Percentiles rank a stretch among this genome's conserved stretches.
These are phyloP conservation scores for Pseudocercospora cruenta DNA, from an alignment of 2,329 filamentous ascomycete species.

Conservation along the genomic window DNA sequence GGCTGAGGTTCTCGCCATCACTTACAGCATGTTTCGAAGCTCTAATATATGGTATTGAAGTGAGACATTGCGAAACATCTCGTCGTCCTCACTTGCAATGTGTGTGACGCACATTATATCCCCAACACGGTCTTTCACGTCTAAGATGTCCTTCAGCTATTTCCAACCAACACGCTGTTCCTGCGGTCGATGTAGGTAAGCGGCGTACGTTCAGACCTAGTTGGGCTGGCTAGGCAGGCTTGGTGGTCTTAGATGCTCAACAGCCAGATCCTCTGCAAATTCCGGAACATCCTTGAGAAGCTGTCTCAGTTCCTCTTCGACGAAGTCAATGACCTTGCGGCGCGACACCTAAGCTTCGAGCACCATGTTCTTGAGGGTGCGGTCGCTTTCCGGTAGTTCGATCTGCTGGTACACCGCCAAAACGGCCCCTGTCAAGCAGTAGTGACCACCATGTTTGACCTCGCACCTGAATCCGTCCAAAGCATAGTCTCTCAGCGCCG, in stretches of 20 bases:
- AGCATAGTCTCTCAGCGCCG: not conserved
- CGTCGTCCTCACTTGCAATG: not conserved
- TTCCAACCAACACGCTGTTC: too few species aligned
- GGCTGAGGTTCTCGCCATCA: not conserved
- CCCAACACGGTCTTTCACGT: not conserved
- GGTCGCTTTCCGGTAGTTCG: not conserved
- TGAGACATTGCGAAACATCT: not conserved
- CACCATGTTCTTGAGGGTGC: not conserved
- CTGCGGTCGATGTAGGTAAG: too few species aligned
- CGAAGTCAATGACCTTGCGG: not conserved
- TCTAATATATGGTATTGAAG: not conserved
- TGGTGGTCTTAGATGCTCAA: not conserved
- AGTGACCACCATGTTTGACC: too few species aligned
- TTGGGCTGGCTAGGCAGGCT: too few species aligned
- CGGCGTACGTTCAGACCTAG: too few species aligned
- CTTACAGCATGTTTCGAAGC: not conserved
- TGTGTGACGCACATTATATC: not conserved
- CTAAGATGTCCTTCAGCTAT: too few species aligned
- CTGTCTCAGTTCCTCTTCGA: not conserved
- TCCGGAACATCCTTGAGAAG: not conserved
- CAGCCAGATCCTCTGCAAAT: not conserved
- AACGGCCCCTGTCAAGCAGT: not conserved
- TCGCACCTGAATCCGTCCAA: not conserved
- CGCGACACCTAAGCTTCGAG: not conserved
- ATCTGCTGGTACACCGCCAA: slow-evolving; percentile 6